A percentile compares a stretch with the other conserved stretches of the same genome.
Evolutionary conservation across 805 yeast species (phyloP).

Genomic region (Tetrapisispora fleetii): DNA sequence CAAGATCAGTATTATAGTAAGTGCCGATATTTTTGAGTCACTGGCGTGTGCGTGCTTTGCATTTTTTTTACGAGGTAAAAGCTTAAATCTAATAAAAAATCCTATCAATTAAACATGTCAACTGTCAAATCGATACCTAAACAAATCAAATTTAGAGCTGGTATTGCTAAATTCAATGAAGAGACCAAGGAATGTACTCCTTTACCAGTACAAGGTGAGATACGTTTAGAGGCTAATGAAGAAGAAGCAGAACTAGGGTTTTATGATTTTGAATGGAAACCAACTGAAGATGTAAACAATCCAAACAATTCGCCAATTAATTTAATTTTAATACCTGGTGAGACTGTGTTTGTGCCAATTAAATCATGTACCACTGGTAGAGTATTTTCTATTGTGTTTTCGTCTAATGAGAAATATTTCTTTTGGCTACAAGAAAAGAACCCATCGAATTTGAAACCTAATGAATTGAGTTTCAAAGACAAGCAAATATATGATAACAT

Average conservation of each 20-base stretch:
- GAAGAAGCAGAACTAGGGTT: conserved; percentile 26
- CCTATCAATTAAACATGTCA: background rate
- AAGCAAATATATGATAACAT: conserved; percentile 40
- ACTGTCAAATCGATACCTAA: background rate
- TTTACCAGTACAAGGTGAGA: conserved; percentile 44
- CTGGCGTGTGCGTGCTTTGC: no score
- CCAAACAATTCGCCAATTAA: conserved; percentile 25
- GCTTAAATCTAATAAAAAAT: no score
- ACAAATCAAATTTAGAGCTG: conserved; percentile 40
- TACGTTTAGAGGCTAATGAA: conserved; percentile 25
- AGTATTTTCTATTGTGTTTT: conserved; percentile 58
- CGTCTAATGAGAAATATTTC: conserved; percentile 48
- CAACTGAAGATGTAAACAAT: conserved; percentile 22
- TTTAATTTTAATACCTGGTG: conserved; percentile 72
- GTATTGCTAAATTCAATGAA: conserved; percentile 49
- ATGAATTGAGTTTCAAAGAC: conserved; percentile 50
- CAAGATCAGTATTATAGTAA: no score
- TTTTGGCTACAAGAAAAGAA: conserved; percentile 69
- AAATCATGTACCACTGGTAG: conserved; percentile 66
- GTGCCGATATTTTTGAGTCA: no score
- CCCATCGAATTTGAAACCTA: conserved; percentile 39
- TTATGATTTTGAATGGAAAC: conserved; percentile 28
- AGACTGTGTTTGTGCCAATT: conserved; percentile 65
- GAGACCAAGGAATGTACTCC: conserved; percentile 48
- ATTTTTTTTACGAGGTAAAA: no score